Percentiles rank a stretch among this genome's conserved stretches.
Evolutionary conservation across 2,329 filamentous ascomycete species (phyloP).

Genomic region (Calonectria hawksworthii): DNA sequence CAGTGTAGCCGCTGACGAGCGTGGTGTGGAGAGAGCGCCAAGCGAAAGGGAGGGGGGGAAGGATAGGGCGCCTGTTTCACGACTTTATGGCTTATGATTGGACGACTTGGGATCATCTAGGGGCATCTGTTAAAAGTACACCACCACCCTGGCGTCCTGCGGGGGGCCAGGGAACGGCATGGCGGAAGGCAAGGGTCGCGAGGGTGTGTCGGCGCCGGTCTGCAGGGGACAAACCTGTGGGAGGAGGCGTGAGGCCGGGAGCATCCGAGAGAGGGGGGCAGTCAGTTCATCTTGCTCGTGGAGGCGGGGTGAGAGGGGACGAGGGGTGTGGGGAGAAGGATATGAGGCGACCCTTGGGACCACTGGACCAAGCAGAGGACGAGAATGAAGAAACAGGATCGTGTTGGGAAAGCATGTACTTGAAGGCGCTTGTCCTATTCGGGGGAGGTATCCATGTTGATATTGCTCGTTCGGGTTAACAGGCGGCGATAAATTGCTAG

Average conservation of each 20-base stretch:
- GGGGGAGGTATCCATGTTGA: conserved; percentile 45
- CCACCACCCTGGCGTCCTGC: conserved; percentile 52
- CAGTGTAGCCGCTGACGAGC: conserved; percentile 43
- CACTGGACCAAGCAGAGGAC: conserved; percentile 34
- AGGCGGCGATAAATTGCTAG: conserved; percentile 32
- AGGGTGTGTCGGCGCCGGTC: conserved; percentile 38
- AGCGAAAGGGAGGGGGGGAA: conserved; percentile 27
- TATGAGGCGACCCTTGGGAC: conserved; percentile 33
- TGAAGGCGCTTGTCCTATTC: conserved; percentile 51
- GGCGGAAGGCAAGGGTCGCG: conserved; percentile 38
- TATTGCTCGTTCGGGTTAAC: conserved; percentile 50
- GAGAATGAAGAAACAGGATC: conserved; percentile 33
- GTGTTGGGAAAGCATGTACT: conserved; percentile 39
- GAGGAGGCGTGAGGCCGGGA: conserved; percentile 43
- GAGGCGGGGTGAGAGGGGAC: conserved; percentile 20
- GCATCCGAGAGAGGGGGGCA: conserved; percentile 39
- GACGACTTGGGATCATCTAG: conserved; percentile 52
- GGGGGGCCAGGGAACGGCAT: conserved; percentile 43
- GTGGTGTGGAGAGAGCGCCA: conserved; percentile 40
- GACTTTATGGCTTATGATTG: conserved; percentile 69
- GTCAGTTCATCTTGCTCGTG: conserved; percentile 34
- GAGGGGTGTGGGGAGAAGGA: conserved; percentile 43
- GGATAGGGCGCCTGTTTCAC: conserved; percentile 56
- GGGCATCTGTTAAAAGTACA: conserved; percentile 60
- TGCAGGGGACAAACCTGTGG: conserved; percentile 40